Base-by-base conservation (phyloP, 169 alveolate genomes). In the Cyclospora cayetanensis region DNA sequence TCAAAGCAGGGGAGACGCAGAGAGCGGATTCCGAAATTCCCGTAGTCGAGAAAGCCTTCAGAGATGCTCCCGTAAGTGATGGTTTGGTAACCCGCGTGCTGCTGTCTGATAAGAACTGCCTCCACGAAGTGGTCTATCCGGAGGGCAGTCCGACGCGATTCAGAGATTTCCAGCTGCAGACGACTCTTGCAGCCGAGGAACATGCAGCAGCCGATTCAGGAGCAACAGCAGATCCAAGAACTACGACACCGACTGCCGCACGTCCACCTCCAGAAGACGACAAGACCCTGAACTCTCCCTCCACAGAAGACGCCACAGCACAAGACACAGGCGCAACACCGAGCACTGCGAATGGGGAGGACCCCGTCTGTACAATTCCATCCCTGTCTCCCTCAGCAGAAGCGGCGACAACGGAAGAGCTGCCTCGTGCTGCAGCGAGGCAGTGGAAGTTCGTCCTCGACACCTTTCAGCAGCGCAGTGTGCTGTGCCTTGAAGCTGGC, bases 381-480 rank as follows among this genome's bases (percentile, higher is more conserved):
- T 42, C 41, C 87, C 50, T 63, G 34, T 22, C 31, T 34, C 25
- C 37, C 46, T 76, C 41, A 22, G 27, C 31, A 29, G 35, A 12
- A 29, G 41, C 43, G 22, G 34, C 70, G n/a, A 25, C 50, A 65
- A 34, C 27, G 43, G 66, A 15, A 7, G 9, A 3, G 41, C n/a
- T 4, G n/a, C n/a, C n/a, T 25, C 9, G 42, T 27, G 93, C 74
- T 4, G 97, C 98, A 35, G 99, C 99, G 18, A 96, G 96, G 72
- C 93, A 96, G 79, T 99, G 97, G 86, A 95, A 97, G 37, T 99
- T 98, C 53, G 95, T 92, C 31, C 97, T 99, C 34, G 99, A 99
- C 94, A 98, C 97, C 22, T 98, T 99, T 94, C 99, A 99, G 96
- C 97, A 97, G 86, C 93, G 97, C 77, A 98, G 99, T 12, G 97